Evolutionary conservation across 768 basidiomycete genomes (phyloP).

Genomic region (Royoungia palumana): DNA sequence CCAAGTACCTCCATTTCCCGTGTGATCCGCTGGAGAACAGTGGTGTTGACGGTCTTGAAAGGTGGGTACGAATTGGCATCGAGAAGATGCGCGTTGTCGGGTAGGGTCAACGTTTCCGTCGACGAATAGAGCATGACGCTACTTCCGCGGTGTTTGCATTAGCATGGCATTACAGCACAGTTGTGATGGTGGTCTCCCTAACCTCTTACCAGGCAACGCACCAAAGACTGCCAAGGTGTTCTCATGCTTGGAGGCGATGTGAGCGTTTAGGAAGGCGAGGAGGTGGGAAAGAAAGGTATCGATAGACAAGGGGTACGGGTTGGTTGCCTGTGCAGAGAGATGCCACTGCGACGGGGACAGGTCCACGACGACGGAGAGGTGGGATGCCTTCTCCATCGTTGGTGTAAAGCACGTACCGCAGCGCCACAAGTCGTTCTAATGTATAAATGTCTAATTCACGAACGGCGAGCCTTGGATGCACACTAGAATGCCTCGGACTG

Average conservation of each 20-base stretch:
- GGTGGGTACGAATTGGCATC: slow-evolving; percentile 84
- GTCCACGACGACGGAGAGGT: slow-evolving; percentile 84
- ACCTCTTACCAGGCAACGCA: slow-evolving; percentile 84
- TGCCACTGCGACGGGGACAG: slow-evolving; percentile 87
- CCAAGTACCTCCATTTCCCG: slow-evolving; percentile 56
- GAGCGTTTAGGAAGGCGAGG: slow-evolving; percentile 88
- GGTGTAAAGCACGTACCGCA: background rate
- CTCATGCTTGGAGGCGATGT: slow-evolving; percentile 87
- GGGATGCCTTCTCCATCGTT: slow-evolving; percentile 49
- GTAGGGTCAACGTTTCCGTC: slow-evolving; percentile 39
- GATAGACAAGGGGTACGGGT: slow-evolving; percentile 57
- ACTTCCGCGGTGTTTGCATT: slow-evolving; percentile 1
- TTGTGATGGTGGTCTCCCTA: slow-evolving; percentile 9
- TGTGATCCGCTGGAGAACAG: slow-evolving; percentile 58
- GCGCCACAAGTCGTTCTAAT: background rate
- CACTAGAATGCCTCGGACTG: too few relatives aligned
- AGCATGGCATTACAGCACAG: background rate
- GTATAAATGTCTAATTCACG: too few relatives aligned
- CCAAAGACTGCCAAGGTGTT: slow-evolving; percentile 92
- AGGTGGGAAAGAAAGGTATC: slow-evolving; percentile 77
- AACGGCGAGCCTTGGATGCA: too few relatives aligned
- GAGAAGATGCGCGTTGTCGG: slow-evolving; percentile 36
- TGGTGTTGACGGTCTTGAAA: slow-evolving; percentile 73
- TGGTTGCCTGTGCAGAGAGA: slow-evolving; percentile 51
- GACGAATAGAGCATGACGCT: slow-evolving; percentile 81